Base-by-base conservation (phyloP, 352 stramenopile species). In the Phytophthora melonis region DNA sequence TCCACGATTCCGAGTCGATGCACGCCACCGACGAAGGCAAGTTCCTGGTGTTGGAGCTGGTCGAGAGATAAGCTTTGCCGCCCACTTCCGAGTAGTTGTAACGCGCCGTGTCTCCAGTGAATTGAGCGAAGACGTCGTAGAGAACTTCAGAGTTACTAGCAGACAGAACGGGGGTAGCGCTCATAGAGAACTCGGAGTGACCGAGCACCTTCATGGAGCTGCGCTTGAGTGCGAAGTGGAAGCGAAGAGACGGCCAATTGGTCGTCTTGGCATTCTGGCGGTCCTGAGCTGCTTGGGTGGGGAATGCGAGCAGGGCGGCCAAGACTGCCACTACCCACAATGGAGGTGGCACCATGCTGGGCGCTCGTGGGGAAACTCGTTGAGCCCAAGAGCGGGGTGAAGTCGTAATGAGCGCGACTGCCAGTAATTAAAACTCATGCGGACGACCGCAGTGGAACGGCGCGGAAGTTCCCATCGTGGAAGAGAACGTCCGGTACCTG, bases 141-240 rank as follows among this genome's bases (percentile, higher is more conserved):
- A 68, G 52, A 11, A 68, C 62, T n/a, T 10, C 0, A 1, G 16
- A 13, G 2, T 23, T 52, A 25, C 50, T 19, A 6, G 14, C 11
- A 4, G 52, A 63, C 7, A 57, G 23, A 27, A 63, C 9, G 25
- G 62, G 62, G 25, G 60, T 63, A 5, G 52, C 25, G 6, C 19
- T 23, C 62, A 68, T 34, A 23, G 52, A 68, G n/a, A 68, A 68
- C 5, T 57, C 45, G 5, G 50, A 57, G 3, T 57, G 50, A 1
- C 23, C 50, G 23, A 19, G 36, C 8, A 57, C 23, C 13, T 57
- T 57, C 50, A 57, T 39, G 23, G 23, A 57, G 50, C 21, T 36
- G 13, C 50, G 50, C 14, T 57, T 57, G 50, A 57, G 11, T 34
- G 50, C 23, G 14, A 57, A 57, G 9, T 39, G 9, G 23, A 57